Percentiles rank a stretch among this genome's conserved stretches.
These are phyloP conservation scores for Poa pratensis DNA, from an alignment of 176 grass and related monocot species.

Conservation along the genomic window DNA sequence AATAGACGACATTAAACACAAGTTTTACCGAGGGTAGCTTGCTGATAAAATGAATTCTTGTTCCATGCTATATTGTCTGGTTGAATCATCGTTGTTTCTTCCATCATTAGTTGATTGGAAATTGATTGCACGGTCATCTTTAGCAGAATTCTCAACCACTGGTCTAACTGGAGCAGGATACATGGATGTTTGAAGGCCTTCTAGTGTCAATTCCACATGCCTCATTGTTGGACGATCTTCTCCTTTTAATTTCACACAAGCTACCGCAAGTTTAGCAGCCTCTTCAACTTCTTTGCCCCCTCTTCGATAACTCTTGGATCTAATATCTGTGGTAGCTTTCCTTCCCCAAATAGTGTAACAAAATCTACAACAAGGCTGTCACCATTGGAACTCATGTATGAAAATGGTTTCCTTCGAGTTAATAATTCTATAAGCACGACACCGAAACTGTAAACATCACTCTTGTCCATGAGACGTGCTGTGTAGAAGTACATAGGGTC, in stretches of 20 bases:
- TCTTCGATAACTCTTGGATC: not conserved
- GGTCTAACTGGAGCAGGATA: not conserved
- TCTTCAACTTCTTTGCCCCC: not conserved
- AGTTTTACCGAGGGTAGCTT: no score
- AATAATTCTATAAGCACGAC: no score
- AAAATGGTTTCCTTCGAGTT: no score
- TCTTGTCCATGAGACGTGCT: no score
- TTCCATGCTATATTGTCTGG: not conserved
- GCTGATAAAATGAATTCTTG: no score
- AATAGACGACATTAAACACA: no score
- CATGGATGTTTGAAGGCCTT: not conserved
- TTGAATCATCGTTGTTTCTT: not conserved
- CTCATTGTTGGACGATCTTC: not conserved
- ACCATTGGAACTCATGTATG: not conserved
- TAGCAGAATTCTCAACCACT: not conserved
- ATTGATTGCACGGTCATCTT: not conserved
- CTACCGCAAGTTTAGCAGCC: not conserved
- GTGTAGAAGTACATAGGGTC: no score
- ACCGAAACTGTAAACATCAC: no score
- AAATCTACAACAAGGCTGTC: not conserved
- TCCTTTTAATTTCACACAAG: not conserved
- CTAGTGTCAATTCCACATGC: not conserved
- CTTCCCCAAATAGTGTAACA: not conserved
- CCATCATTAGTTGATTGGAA: not conserved
- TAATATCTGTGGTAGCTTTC: not conserved